Conservation (phyloP, 2,329 filamentous ascomycete genomes). For the Hymenoscyphus occultus region DNA sequence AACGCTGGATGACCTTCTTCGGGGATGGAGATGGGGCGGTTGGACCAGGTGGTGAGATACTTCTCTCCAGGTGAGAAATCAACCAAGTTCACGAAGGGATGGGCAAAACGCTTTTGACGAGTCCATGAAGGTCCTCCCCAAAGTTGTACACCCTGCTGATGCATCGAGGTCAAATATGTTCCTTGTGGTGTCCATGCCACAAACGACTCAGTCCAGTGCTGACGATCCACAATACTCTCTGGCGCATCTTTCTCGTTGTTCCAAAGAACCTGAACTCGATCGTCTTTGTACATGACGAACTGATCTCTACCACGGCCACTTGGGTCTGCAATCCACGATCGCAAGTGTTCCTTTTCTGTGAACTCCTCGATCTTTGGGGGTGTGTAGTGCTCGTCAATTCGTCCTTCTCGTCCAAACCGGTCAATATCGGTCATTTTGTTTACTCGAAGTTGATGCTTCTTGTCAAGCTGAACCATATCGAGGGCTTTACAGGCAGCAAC, state of each 20-base stretch:
- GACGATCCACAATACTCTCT: constrained; percentile 85
- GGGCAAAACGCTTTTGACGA: constrained; percentile 87
- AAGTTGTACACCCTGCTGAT: constrained; percentile 93
- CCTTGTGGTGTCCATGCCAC: constrained; percentile 96
- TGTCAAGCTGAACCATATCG: constrained; percentile 84
- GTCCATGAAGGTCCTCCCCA: constrained; percentile 92
- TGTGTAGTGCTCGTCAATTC: constrained; percentile 86
- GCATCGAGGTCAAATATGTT: constrained; percentile 91
- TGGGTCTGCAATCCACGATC: constrained; percentile 87
- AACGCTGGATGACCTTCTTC: constrained; percentile 83
- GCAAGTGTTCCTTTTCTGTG: constrained; percentile 86
- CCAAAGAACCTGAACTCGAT: constrained; percentile 94
- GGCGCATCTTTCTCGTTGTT: constrained; percentile 93
- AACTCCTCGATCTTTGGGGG: constrained; percentile 81
- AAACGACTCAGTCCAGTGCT: constrained; percentile 97
- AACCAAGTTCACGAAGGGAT: constrained; percentile 92
- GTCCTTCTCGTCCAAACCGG: constrained; percentile 89
- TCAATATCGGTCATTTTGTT: constrained; percentile 99
- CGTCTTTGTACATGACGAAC: constrained; percentile 89
- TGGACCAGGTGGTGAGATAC: constrained; percentile 96
- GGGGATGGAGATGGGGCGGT: constrained; percentile 86
- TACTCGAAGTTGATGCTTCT: constrained; percentile 90
- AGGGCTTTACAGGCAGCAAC: constrained; percentile 85
- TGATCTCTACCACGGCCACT: constrained; percentile 82
- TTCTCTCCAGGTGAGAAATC: constrained; percentile 93